Evolutionary conservation across 1,284 basidiomycete species (phyloP).

Genomic region (Ganoderma resinaceum): DNA sequence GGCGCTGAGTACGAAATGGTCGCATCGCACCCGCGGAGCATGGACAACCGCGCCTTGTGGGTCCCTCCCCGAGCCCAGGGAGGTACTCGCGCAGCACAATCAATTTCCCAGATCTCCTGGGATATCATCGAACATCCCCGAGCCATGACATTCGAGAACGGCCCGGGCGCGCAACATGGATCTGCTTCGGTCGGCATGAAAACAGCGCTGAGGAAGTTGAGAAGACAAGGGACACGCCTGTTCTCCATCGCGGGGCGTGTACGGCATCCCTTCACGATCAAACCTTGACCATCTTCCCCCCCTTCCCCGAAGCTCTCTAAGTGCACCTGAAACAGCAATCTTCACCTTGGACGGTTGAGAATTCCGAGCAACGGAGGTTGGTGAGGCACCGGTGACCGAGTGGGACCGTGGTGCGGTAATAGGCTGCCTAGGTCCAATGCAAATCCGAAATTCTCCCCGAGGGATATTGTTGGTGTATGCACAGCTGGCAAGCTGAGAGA

Average conservation of each 20-base stretch:
- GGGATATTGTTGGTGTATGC: too few species aligned
- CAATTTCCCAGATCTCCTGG: background rate
- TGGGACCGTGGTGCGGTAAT: background rate
- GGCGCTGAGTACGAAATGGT: too few species aligned
- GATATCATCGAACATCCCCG: background rate
- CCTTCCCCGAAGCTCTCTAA: background rate
- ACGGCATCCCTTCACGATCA: background rate
- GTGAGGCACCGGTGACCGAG: background rate
- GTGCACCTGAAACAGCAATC: background rate
- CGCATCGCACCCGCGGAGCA: too few species aligned
- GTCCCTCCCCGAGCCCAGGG: too few species aligned
- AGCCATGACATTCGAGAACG: background rate
- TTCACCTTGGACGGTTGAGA: background rate
- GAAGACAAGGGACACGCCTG: background rate
- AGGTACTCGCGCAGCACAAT: background rate
- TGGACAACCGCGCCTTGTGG: too few species aligned
- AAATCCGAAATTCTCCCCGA: too few species aligned
- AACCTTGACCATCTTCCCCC: background rate
- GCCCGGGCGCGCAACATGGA: background rate
- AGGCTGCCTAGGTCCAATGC: background rate
- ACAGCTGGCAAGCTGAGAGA: too few species aligned
- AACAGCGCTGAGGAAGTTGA: background rate
- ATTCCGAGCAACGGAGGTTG: background rate
- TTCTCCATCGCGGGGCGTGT: background rate
- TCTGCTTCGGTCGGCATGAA: background rate